Conservation (phyloP, 2,329 filamentous ascomycete species). For the Phaeosphaeriaceae sp. region DNA sequence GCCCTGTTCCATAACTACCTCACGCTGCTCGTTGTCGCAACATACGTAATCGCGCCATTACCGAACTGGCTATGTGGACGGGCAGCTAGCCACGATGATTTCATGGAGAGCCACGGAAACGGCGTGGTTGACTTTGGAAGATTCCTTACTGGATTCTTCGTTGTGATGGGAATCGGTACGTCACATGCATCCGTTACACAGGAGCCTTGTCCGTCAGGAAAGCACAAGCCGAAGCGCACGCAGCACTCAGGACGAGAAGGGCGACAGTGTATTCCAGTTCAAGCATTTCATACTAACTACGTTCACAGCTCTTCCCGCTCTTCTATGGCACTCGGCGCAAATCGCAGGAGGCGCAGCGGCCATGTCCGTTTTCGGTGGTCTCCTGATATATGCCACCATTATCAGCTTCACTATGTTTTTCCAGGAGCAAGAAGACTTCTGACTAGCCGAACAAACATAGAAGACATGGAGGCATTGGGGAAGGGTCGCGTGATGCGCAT, state of each 20-base stretch:
- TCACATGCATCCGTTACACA: slow-evolving; percentile 30
- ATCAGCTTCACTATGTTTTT: slow-evolving; percentile 99
- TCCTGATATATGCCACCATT: slow-evolving; percentile 97
- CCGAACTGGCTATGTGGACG: slow-evolving; percentile 96
- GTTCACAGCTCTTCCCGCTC: slow-evolving; percentile 76
- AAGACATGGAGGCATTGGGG: background rate
- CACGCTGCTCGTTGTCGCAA: slow-evolving; percentile 92
- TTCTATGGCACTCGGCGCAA: slow-evolving; percentile 85
- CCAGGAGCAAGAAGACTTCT: slow-evolving; percentile 97
- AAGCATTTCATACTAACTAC: background rate
- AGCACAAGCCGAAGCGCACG: background rate
- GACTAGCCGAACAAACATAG: slow-evolving; percentile 37
- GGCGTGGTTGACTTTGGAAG: slow-evolving; percentile 91
- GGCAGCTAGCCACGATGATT: slow-evolving; percentile 92
- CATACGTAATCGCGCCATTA: slow-evolving; percentile 90
- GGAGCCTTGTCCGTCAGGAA: background rate
- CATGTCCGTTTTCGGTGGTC: slow-evolving; percentile 91
- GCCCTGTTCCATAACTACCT: slow-evolving; percentile 95
- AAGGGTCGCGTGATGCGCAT: background rate
- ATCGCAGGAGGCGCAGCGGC: slow-evolving; percentile 87
- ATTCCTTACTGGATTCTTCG: slow-evolving; percentile 93
- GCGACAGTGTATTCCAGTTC: background rate
- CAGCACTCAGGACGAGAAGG: background rate
- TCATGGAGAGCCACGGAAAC: slow-evolving; percentile 83
- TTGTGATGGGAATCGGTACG: slow-evolving; percentile 96